Conservation (phyloP, 257 asterid species). For the Nicotiana attenuata region DNA sequence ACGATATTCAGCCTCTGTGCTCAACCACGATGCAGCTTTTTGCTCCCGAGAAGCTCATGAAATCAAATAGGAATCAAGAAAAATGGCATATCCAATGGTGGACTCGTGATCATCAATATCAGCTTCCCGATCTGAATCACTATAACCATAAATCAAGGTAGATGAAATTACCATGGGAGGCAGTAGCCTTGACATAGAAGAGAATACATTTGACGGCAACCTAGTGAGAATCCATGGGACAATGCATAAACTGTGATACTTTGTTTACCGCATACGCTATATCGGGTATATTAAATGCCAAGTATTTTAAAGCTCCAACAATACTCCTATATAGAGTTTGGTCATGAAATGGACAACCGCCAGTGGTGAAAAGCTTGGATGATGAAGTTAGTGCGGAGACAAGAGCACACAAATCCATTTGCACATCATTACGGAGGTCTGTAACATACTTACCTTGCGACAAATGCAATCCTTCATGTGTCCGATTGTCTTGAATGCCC, state of each 20-base stretch:
- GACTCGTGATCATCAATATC: too few relatives aligned
- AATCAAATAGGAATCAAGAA: background rate
- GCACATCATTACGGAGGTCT: background rate
- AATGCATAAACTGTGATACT: too few relatives aligned
- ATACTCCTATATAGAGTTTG: background rate
- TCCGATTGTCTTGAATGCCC: background rate
- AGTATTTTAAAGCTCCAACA: background rate
- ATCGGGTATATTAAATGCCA: background rate
- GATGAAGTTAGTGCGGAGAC: background rate
- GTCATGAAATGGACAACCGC: background rate
- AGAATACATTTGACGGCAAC: too few relatives aligned
- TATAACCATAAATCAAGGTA: too few relatives aligned
- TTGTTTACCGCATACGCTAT: background rate
- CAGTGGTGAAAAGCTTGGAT: background rate
- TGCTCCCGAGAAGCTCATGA: background rate
- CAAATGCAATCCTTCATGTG: background rate
- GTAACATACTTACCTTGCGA: background rate
- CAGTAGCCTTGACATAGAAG: too few relatives aligned
- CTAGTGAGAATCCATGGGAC: too few relatives aligned
- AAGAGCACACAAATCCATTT: background rate
- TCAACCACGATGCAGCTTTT: background rate
- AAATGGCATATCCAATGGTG: too few relatives aligned
- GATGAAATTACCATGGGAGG: background rate
- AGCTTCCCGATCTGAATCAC: background rate
- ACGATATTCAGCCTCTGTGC: background rate